These are phyloP conservation scores for Stephanodiscus minutulus DNA, from an alignment of 108 stramenopile genomes.

Conservation along the genomic window DNA sequence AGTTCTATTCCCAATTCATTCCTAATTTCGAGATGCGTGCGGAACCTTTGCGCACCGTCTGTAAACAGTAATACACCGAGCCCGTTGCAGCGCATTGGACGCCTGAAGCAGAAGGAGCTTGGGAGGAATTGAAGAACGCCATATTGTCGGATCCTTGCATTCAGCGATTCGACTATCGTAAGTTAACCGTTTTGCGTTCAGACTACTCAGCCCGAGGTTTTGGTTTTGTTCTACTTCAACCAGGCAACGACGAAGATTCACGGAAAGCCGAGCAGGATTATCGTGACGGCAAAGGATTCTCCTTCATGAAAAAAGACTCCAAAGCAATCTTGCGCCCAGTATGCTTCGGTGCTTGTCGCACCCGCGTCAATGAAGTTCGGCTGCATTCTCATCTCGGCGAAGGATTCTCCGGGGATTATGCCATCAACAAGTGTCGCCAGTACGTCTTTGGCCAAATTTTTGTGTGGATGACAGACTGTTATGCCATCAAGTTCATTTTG, in stretches of 20 bases:
- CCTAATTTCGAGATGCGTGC: too few species aligned
- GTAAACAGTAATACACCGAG: not conserved
- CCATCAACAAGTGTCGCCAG: not conserved
- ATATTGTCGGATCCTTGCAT: slow-evolving; percentile 13
- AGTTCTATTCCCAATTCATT: slow-evolving; percentile 1
- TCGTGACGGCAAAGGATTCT: slow-evolving; percentile 4
- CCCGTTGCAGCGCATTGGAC: not conserved
- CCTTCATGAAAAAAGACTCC: too few species aligned
- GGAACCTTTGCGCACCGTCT: not conserved
- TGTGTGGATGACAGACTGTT: not conserved
- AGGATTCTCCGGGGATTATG: not conserved
- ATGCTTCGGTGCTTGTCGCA: too few species aligned
- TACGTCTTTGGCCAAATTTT: not conserved
- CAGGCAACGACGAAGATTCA: not conserved
- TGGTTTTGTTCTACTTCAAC: slow-evolving; percentile 2
- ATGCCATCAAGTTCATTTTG: not conserved
- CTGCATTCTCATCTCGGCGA: too few species aligned
- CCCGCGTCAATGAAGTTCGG: too few species aligned
- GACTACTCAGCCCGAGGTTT: not conserved
- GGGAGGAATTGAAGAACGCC: slow-evolving; percentile 4
- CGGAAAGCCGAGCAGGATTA: not conserved
- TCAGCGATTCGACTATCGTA: not conserved
- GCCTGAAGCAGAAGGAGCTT: not conserved
- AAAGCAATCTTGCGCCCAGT: too few species aligned
- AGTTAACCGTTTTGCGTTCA: not conserved